Percentiles rank a stretch among this genome's conserved stretches.
phyloP scores from a whole-genome alignment of 306 rosid species.

The Phaseolus lunatus region DNA sequence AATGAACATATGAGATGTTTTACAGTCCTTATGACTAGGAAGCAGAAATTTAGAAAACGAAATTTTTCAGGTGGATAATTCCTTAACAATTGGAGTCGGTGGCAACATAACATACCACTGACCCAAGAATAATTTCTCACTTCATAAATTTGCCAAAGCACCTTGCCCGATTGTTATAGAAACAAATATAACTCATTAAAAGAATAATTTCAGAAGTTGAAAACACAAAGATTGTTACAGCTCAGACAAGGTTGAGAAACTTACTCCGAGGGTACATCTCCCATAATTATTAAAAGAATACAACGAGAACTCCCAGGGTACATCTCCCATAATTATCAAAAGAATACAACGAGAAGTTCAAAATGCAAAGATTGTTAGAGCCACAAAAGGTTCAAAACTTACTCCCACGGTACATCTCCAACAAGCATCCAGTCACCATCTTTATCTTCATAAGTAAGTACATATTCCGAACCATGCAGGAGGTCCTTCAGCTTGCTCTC shows the following conservation, averaged over 20 bases:
- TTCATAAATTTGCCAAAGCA: conserved; percentile 14
- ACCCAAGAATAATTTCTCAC: not conserved
- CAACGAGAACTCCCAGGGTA: conserved; percentile 32
- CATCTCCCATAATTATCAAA: conserved; percentile 40
- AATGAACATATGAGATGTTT: no score
- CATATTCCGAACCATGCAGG: conserved; percentile 54
- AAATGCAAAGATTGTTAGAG: not conserved
- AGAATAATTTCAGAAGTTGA: not conserved
- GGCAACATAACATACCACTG: not conserved
- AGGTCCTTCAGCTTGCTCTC: conserved; percentile 56
- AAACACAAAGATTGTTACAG: not conserved
- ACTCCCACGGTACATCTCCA: conserved; percentile 65
- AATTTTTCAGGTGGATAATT: not conserved
- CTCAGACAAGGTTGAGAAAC: conserved; percentile 39
- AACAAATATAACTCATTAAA: not conserved
- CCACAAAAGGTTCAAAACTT: conserved; percentile 49
- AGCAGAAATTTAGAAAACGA: not conserved
- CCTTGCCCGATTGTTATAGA: not conserved
- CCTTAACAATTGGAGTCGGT: not conserved
- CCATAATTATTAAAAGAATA: not conserved
- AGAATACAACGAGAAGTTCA: not conserved
- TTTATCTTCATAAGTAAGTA: conserved; percentile 53
- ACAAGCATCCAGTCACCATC: conserved; percentile 61
- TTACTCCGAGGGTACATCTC: conserved; percentile 66
- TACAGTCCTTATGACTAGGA: not conserved